Base-by-base conservation (phyloP, 1,284 basidiomycete genomes). In the Cryptococcus sp. region DNA sequence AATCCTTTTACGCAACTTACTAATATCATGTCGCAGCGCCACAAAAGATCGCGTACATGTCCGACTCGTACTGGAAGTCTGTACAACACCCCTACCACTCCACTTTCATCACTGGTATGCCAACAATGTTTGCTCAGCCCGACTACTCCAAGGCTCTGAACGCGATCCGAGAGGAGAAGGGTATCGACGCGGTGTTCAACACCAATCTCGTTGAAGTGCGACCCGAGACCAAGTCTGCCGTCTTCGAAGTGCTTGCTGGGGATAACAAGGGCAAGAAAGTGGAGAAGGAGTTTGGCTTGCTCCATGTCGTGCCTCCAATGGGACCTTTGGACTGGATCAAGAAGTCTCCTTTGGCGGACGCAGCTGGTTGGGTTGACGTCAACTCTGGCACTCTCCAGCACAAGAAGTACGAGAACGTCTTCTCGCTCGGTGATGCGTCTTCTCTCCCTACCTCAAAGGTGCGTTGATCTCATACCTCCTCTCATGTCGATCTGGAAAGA, bases 11-110 rank as follows among this genome's bases (percentile, higher is more conserved):
- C 50, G 13, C 41, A 49, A 17, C 15, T 39, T 46, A 17, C 25
- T 29, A 10, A 29, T 15, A 17, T 5, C 47, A 37, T 22, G 19
- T 19, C 38, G 23, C 65, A 91, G 91, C 90, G 16, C 91, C 91
- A 19, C 90, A 93, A 73, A 94, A 94, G 79, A 89, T 94, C 64
- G 90, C 92, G 86, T 95, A 92, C 89, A 93, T 93, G 89, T 89
- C 91, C 49, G 69, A 78, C 57, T 74, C 77, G 61, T 77, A 74
- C 63, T 81, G 80, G 76, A 77, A 79, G 55, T 77, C 78, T 56
- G 52, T 70, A 19, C 68, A 70, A 54, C 82, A 85, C 25, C 54
- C 57, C 54, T 82, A 89, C 68, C 83, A 86, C 58, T 79, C 92
- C 60, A 85, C 90, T 60, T 98, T 97, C 77, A 88, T 89, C 70